Conservation (phyloP, 345 rosid genomes). For the Populus deltoides region DNA sequence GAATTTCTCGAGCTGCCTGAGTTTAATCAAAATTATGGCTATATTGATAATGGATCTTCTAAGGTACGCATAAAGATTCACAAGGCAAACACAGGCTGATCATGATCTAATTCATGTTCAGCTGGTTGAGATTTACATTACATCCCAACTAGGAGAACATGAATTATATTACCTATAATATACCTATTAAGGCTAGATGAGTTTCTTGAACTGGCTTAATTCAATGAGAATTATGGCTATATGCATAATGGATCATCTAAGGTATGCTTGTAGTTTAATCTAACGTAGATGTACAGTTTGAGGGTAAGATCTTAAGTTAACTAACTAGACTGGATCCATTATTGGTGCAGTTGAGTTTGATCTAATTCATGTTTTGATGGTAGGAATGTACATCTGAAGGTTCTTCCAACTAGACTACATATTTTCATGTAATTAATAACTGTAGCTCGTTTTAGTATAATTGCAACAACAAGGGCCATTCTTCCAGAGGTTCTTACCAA, state of each 20-base stretch:
- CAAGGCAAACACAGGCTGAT: neutral
- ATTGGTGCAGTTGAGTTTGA: neutral
- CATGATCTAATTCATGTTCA: neutral
- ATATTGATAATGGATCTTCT: constrained; percentile 70
- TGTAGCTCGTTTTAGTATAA: neutral
- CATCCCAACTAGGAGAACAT: neutral
- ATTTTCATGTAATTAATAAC: neutral
- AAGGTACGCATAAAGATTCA: constrained; percentile 49
- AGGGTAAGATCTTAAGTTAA: neutral
- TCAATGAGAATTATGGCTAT: constrained; percentile 55
- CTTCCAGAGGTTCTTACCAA: neutral
- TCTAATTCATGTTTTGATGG: neutral
- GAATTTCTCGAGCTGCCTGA: constrained; percentile 67
- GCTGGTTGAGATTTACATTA: neutral
- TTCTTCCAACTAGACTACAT: neutral
- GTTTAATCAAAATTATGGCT: constrained; percentile 56
- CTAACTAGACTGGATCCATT: neutral
- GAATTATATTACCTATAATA: neutral
- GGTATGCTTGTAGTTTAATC: constrained; percentile 36
- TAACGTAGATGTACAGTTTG: neutral
- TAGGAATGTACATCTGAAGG: neutral
- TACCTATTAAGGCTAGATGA: constrained; percentile 42
- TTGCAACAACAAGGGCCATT: neutral
- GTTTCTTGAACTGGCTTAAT: constrained; percentile 56
- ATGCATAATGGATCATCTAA: constrained; percentile 71